Percentiles rank a stretch among this genome's conserved stretches.
Evolutionary conservation across 129 eudicot genomes (phyloP).

Genomic region (Oenanthe sinensis): DNA sequence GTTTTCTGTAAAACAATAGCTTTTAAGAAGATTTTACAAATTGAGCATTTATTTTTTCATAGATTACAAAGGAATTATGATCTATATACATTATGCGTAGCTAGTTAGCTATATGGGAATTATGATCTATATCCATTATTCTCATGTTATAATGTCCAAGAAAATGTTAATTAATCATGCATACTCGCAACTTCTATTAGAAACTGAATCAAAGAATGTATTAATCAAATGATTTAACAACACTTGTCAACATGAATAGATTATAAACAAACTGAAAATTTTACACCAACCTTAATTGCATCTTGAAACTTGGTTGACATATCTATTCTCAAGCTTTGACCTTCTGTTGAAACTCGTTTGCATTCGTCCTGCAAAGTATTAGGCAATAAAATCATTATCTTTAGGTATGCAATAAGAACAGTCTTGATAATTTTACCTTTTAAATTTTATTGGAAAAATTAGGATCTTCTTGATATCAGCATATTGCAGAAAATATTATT

Average conservation of each 20-base stretch:
- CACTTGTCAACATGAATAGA: not conserved
- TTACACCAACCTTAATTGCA: constrained; percentile 66
- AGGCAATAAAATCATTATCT: constrained; percentile 6
- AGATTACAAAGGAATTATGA: too few species aligned
- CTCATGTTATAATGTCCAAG: not conserved
- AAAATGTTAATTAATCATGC: not conserved
- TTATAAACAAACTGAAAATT: not conserved
- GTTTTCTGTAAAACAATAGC: too few species aligned
- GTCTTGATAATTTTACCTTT: not conserved
- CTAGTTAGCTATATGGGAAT: not conserved
- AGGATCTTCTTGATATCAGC: not conserved
- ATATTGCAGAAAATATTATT: not conserved
- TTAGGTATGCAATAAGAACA: constrained; percentile 1
- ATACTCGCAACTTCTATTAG: not conserved
- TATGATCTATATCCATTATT: too few species aligned
- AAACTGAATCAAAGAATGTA: not conserved
- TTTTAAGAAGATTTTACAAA: too few species aligned
- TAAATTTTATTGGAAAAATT: not conserved
- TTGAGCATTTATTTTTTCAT: not conserved
- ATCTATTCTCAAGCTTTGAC: constrained; percentile 81
- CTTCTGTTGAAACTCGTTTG: constrained; percentile 78
- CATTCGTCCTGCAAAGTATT: constrained; percentile 67
- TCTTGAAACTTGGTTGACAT: constrained; percentile 84
- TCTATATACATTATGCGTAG: not conserved
- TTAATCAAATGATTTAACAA: not conserved